Evolutionary conservation across 2,329 filamentous ascomycete genomes (phyloP).

Genomic region (Clonostachys rhizophaga): DNA sequence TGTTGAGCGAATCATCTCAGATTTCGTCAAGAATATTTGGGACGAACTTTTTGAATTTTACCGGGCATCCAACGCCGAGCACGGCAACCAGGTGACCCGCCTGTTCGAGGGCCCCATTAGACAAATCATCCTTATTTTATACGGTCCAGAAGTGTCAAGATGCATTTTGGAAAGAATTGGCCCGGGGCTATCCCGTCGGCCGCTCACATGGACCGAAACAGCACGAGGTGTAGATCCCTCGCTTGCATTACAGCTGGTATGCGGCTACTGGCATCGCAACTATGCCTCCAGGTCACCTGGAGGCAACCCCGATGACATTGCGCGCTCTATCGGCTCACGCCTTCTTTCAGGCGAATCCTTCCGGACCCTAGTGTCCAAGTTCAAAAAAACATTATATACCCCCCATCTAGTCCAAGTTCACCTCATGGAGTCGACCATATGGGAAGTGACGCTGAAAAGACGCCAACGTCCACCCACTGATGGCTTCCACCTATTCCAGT

Average conservation of each 20-base stretch:
- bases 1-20: slow-evolving; percentile 23
- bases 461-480: slow-evolving; percentile 21
- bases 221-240: slow-evolving; percentile 23
- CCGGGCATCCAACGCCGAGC: slow-evolving; percentile 15
- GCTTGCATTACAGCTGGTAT: slow-evolving; percentile 25
- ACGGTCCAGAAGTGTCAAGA: slow-evolving; percentile 24
- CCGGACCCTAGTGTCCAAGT: slow-evolving; percentile 16
- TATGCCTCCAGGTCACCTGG: slow-evolving; percentile 22
- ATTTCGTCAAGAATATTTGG: slow-evolving; percentile 24
- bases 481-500: slow-evolving; percentile 26
- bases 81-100: slow-evolving; percentile 19
- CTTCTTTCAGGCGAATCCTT: slow-evolving; percentile 14
- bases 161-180: slow-evolving; percentile 26
- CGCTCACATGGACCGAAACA: slow-evolving; percentile 20
- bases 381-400: slow-evolving; percentile 20
- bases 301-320: slow-evolving; percentile 5
- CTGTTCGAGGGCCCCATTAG: slow-evolving; percentile 29
- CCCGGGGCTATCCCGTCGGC: slow-evolving; percentile 23
- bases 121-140: slow-evolving; percentile 27
- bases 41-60: slow-evolving; percentile 28
- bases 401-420: slow-evolving; percentile 29
- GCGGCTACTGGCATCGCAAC: slow-evolving; percentile 27
- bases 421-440: slow-evolving; percentile 27
- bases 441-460: slow-evolving; percentile 24
- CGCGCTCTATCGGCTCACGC: slow-evolving; percentile 2